These are phyloP conservation scores for Sphagnurus paluster DNA, from an alignment of 1,284 basidiomycete genomes.

Conservation along the genomic window DNA sequence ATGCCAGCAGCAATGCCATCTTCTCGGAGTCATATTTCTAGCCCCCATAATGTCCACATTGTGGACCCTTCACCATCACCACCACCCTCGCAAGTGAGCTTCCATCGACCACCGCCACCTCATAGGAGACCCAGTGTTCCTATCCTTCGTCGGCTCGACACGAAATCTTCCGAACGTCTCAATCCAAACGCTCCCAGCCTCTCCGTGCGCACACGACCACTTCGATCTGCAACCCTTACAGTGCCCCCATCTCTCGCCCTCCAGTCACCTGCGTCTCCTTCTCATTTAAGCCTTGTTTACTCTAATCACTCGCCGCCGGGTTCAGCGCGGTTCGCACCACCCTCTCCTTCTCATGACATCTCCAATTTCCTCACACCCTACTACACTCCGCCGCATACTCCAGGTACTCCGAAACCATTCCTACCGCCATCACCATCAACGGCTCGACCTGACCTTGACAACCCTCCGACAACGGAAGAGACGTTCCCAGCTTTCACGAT, in stretches of 20 bases:
- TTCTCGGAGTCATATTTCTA: conserved; percentile 15
- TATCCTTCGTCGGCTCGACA: conserved; percentile 59
- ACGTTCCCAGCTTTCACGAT: conserved; percentile 69
- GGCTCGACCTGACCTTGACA: conserved; percentile 50
- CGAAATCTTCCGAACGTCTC: conserved; percentile 53
- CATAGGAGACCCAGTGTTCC: conserved; percentile 62
- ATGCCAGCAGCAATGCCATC: conserved; percentile 33
- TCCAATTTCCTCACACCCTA: conserved; percentile 42
- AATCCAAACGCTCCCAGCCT: conserved; percentile 52
- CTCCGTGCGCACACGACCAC: conserved; percentile 57
- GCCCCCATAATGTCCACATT: conserved; percentile 29
- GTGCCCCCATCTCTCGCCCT: conserved; percentile 48
- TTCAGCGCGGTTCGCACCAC: conserved; percentile 41
- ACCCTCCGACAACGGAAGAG: conserved; percentile 55
- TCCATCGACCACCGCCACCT: conserved; percentile 52
- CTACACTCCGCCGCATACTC: conserved; percentile 57
- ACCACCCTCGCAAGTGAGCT: conserved; percentile 61
- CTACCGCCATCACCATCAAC: conserved; percentile 53
- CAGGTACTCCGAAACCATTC: conserved; percentile 45
- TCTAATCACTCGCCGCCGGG: conserved; percentile 57
- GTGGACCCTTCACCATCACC: conserved; percentile 58
- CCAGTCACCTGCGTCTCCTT: conserved; percentile 55
- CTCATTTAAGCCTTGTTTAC: conserved; percentile 57
- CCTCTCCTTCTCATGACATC: conserved; percentile 32
- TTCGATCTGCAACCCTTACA: conserved; percentile 57